A percentile compares a stretch with the other conserved stretches of the same genome.
phyloP scores from a whole-genome alignment of 306 rosid genomes.

The Begonia fuchsioides region DNA sequence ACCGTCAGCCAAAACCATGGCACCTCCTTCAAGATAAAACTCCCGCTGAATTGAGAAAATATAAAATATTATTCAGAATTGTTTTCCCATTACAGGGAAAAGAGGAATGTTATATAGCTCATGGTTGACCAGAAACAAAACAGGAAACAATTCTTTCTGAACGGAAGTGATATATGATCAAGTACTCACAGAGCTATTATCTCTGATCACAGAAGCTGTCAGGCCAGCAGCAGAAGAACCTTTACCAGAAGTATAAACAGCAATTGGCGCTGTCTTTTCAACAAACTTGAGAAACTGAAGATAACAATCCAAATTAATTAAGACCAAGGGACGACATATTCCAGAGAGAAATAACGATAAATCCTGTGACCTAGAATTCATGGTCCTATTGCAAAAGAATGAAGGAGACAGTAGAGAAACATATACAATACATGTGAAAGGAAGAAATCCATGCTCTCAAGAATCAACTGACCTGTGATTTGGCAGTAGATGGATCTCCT shows the following conservation, averaged over 20 bases:
- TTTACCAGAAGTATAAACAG: constrained; percentile 97
- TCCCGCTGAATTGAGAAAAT: constrained; percentile 47
- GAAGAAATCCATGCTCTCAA: constrained; percentile 4
- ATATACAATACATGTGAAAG: background rate
- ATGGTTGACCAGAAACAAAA: too few species aligned
- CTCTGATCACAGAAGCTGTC: constrained; percentile 91
- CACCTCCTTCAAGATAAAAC: constrained; percentile 99
- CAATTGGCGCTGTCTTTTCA: constrained; percentile 91
- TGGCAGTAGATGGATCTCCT: constrained; percentile 98
- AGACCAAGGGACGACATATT: constrained; percentile 3
- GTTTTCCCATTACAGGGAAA: constrained; percentile 4
- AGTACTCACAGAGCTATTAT: constrained; percentile 66
- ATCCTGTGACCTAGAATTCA: background rate
- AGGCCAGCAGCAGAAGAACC: constrained; percentile 99
- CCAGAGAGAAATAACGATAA: background rate
- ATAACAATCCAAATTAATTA: constrained; percentile 14
- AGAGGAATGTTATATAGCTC: background rate
- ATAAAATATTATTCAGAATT: constrained; percentile 10
- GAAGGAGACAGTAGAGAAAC: background rate
- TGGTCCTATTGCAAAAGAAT: background rate
- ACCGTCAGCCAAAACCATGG: constrained; percentile 99
- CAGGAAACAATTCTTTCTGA: background rate
- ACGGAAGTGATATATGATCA: constrained; percentile 12
- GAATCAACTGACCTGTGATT: constrained; percentile 58
- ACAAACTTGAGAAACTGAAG: constrained; percentile 90